Percentiles rank a stretch among this genome's conserved stretches.
These are phyloP conservation scores for Theobroma cacao DNA, from an alignment of 345 rosid genomes.

Conservation along the genomic window DNA sequence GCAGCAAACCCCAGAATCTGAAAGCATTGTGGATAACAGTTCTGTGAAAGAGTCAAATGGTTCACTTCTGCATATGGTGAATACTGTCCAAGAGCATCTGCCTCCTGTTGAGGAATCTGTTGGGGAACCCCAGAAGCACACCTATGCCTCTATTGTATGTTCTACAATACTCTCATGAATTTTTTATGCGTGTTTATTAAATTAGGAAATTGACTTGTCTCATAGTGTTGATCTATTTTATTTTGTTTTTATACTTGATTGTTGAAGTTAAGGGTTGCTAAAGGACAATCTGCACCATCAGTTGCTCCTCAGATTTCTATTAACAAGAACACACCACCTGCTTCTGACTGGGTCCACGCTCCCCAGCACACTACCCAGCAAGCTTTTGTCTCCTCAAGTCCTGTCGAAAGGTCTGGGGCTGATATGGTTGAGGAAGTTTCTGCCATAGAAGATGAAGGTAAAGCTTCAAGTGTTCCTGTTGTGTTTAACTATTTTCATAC, in stretches of 20 bases:
- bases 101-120: constrained; percentile 46
- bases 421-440: constrained; percentile 44
- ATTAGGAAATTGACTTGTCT: not conserved
- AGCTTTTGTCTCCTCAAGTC: constrained; percentile 26
- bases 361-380: constrained; percentile 34
- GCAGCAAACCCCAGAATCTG: constrained; percentile 38
- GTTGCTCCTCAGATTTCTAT: constrained; percentile 35
- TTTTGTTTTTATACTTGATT: constrained; percentile 7
- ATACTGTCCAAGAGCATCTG: constrained; percentile 34
- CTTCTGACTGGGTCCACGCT: constrained; percentile 43
- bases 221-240: not conserved
- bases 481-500: not conserved
- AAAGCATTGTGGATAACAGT: constrained; percentile 32
- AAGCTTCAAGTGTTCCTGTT: not conserved
- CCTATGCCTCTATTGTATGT: constrained; percentile 76
- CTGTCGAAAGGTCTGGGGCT: constrained; percentile 33
- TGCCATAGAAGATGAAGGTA: constrained; percentile 53
- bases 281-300: constrained; percentile 44
- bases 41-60: constrained; percentile 36
- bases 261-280: constrained; percentile 51
- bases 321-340: constrained; percentile 29
- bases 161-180: not conserved
- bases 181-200: not conserved
- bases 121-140: constrained; percentile 58
- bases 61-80: constrained; percentile 25